Evolutionary conservation across 2,329 filamentous ascomycete genomes (phyloP), one percentile per base, ranked within the genome.

Genomic region (Penicillium sp.): DNA sequence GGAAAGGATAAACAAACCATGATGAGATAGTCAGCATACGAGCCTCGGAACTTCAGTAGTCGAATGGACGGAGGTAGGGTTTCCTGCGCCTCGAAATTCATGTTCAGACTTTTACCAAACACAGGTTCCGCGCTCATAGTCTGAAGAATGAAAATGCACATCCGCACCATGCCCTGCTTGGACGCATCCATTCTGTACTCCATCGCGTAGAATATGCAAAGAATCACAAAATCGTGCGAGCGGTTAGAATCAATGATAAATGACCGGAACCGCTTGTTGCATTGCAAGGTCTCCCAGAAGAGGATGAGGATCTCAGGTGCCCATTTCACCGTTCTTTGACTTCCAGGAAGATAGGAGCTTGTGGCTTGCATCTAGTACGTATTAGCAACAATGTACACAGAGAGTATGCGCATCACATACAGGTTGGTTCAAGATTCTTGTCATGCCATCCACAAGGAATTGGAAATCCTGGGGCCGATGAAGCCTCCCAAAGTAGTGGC

Each of bases 381-480:
- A 15, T 28, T n/a, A n/a, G 47, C 32, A 53, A 23, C 25, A 31
- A 38, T 4, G 42, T 28, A 46, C 42, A 44, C 4, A 12, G 23
- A 8, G 6, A 0, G 4, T 12, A 10, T 45, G 5, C 20, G 23
- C 31, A 58, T 32, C 27, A 47, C 66, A 54, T 66, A 81, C 77
- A 23, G 92, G 92, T 60, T 96, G 92, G 60, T 95, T 93, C 44
- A 98, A 76, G 42, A 97, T 88, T 60, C 90, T 83, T 0, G 86
- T 91, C 86, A 96, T 95, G 42, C 91, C 91, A 66, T 96, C 91
- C 9, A 95, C 88, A 23, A 97, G 83, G 66, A 98, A 98, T 68
- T 98, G 93, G 64, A 98, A 97, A 67, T 98, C 93, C 68, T 96
- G 90, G 1, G 92, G 88, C 41, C 93, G 83, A 71, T 97, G 93